Evolutionary conservation across 257 asterid species (phyloP).

Genomic region (Fraxinus excelsior): DNA sequence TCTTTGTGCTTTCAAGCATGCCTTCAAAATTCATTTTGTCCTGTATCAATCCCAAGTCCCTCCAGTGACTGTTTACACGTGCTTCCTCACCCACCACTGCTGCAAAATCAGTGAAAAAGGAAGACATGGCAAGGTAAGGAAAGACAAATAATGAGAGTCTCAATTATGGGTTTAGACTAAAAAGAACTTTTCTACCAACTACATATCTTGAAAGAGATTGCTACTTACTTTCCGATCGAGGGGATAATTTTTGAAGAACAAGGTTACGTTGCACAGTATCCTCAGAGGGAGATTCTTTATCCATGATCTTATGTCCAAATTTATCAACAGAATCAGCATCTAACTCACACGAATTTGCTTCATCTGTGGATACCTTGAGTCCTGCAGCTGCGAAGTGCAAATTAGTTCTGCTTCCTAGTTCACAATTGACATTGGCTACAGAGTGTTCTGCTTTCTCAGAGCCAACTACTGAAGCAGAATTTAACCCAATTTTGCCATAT

Average conservation of each 20-base stretch:
- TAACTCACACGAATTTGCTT: conserved; percentile 13
- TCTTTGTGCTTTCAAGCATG: conserved; percentile 8
- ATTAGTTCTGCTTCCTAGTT: conserved; percentile 17
- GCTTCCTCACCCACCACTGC: conserved; percentile 24
- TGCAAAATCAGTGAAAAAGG: conserved; percentile 1
- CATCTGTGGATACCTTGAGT: conserved; percentile 12
- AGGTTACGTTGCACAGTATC: not conserved
- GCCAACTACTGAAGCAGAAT: conserved; percentile 8
- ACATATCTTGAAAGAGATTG: not conserved
- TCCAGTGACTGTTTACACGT: conserved; percentile 17
- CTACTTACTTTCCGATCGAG: not conserved
- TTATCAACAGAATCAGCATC: conserved; percentile 20
- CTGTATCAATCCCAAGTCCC: conserved; percentile 24
- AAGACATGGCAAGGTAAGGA: not conserved
- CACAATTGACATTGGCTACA: conserved; percentile 13
- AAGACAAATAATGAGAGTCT: not conserved
- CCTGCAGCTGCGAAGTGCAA: conserved; percentile 18
- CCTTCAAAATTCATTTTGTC: conserved; percentile 9
- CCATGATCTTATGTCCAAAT: conserved; percentile 6
- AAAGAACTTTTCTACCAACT: not conserved
- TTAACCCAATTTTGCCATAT: conserved; percentile 20
- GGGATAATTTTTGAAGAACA: not conserved
- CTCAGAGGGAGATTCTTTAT: not conserved
- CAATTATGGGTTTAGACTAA: not conserved
- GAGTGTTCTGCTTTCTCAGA: conserved; percentile 17